Evolutionary conservation across 345 rosid genomes (phyloP), one percentile per base, ranked within the genome.

Genomic region (Camelina laxa): DNA sequence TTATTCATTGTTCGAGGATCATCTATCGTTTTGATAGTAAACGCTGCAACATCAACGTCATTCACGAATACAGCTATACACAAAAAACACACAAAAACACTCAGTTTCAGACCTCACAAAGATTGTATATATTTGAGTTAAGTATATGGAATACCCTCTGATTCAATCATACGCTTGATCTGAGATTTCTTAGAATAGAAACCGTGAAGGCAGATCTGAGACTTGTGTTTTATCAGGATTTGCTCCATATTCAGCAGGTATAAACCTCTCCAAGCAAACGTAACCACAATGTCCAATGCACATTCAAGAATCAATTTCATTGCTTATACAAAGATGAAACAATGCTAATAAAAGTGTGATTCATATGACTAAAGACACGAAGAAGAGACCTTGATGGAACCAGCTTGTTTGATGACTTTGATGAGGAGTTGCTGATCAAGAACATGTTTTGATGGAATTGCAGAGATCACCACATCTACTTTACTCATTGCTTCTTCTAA

Each of bases 241-340:
- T 33, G 84, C 82, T 72, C 98, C 98, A 67, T 87, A 93, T 51
- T 93, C 95, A 1, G 97, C 87, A 49, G 97, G 98, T 47, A 93
- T 79, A 78, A 93, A 93, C 81, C 88, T 89, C 98, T 93, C 80
- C 65, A 82, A 77, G n/a, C n/a, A 36, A 1, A 17, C 8, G 9
- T 16, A 58, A 35, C 4, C 10, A 45, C 57, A 7, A 55, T 21
- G 27, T 42, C 22, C 2, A n/a, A n/a, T 45, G 21, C 49, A 60
- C 20, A 35, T 48, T 5, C 48, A 71, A 48, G 67, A 61, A 70
- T 1, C 33, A 4, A 33, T 70, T 4, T 1, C 50, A 15, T 7
- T n/a, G n/a, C n/a, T n/a, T n/a, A n/a, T n/a, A n/a, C n/a, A n/a
- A n/a, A n/a, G n/a, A n/a, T n/a, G n/a, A n/a, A n/a, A n/a, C n/a